Conservation (phyloP, 2,329 filamentous ascomycete genomes). For the Fusarium palustre region DNA sequence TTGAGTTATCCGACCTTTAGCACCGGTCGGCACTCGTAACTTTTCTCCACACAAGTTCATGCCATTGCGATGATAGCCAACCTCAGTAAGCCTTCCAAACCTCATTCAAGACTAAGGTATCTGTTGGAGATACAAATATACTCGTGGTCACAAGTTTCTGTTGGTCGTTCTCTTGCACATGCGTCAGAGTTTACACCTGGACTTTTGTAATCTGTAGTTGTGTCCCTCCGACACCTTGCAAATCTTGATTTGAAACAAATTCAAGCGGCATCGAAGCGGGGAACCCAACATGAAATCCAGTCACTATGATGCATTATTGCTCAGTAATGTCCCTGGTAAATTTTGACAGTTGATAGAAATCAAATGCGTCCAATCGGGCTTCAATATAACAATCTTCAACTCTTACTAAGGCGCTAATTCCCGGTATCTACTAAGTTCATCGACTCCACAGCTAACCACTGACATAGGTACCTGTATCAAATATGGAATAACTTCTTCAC, state of each 20-base stretch:
- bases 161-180: background rate
- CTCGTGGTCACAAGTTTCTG: background rate
- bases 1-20: conserved; percentile 15
- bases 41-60: background rate
- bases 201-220: background rate
- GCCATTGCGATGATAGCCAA: background rate
- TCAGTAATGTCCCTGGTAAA: background rate
- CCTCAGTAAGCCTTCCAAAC: background rate
- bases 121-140: background rate
- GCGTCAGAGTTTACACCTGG: background rate
- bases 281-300: background rate
- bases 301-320: background rate
- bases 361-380: conserved; percentile 10
- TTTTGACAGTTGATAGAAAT: no score
- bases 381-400: conserved; percentile 6
- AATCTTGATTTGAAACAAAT: background rate
- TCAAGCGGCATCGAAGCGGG: background rate
- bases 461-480: background rate
- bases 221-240: background rate
- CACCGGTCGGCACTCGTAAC: background rate
- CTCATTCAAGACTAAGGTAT: background rate
- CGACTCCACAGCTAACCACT: conserved; percentile 1
- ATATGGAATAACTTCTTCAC: background rate
- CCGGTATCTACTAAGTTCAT: background rate
- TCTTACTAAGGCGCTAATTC: background rate